A percentile compares a stretch with the other conserved stretches of the same genome.
phyloP scores from a whole-genome alignment of 192 early-diverging fungal species.

The Backusella liffmaniae region DNA sequence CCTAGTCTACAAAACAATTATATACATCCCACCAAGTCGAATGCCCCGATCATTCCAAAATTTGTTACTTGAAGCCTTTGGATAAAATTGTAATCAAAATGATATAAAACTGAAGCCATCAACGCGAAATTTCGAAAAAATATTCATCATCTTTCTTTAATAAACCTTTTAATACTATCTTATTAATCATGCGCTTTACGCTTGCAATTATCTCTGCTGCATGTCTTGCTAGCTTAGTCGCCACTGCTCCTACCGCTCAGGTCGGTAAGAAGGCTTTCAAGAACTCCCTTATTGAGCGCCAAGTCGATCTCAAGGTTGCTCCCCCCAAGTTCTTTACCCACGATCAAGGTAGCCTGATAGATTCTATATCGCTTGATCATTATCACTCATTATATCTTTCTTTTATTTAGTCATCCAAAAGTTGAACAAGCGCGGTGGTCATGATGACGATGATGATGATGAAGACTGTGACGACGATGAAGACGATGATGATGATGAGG shows the following conservation, averaged over 20 bases:
- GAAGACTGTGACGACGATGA: background rate
- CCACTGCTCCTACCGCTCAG: slow-evolving; percentile 10
- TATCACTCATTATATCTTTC: background rate
- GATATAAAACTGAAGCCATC: slow-evolving; percentile 1
- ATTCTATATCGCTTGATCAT: background rate
- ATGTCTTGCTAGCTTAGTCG: slow-evolving; percentile 12
- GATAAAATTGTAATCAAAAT: slow-evolving; percentile 1
- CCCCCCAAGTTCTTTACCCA: background rate
- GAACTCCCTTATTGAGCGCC: slow-evolving; percentile 6
- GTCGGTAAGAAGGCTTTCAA: background rate
- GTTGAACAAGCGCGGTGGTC: background rate
- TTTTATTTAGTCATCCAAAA: background rate
- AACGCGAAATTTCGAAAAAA: background rate
- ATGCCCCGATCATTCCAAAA: slow-evolving; percentile 1
- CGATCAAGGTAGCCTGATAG: background rate
- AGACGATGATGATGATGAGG: background rate
- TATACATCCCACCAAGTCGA: background rate
- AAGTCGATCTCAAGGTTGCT: background rate
- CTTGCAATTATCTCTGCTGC: slow-evolving; percentile 24
- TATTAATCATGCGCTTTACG: slow-evolving; percentile 22
- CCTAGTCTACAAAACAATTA: background rate
- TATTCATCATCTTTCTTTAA: background rate
- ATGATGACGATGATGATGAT: background rate
- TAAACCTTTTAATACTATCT: background rate
- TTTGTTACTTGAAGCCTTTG: background rate